Conservation (phyloP, 2,329 filamentous ascomycete genomes). For the Penicillium sp. region DNA sequence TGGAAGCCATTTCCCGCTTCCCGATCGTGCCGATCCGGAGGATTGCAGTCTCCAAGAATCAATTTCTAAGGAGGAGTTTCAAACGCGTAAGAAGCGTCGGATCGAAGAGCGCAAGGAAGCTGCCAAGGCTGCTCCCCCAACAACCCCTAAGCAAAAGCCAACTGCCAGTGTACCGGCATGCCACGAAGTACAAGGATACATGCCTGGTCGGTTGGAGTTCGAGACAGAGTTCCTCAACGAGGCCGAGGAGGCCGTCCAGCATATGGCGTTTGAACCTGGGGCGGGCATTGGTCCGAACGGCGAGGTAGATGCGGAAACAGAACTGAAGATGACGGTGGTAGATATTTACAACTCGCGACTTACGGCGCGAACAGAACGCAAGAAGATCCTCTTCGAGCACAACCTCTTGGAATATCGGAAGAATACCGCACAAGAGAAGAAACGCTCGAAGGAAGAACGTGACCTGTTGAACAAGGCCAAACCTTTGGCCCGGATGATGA, state of each 20-base stretch:
- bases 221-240: conserved; percentile 98
- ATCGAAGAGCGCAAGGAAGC: conserved; percentile 91
- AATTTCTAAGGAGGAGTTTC: conserved; percentile 89
- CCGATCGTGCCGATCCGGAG: conserved; percentile 79
- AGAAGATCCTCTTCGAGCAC: conserved; percentile 97
- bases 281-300: conserved; percentile 90
- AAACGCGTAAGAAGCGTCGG: conserved; percentile 85
- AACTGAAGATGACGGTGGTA: conserved; percentile 96
- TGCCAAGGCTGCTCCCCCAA: conserved; percentile 78
- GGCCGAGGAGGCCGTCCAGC: conserved; percentile 94
- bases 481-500: conserved; percentile 97
- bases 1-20: conserved; percentile 81
- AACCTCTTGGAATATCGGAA: conserved; percentile 91
- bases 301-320: conserved; percentile 92
- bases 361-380: conserved; percentile 88
- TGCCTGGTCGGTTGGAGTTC: conserved; percentile 96
- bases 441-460: conserved; percentile 90
- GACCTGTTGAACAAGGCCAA: conserved; percentile 92
- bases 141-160: conserved; percentile 91
- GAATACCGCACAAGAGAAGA: conserved; percentile 88
- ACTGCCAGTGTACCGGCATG: conserved; percentile 94
- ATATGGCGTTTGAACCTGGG: conserved; percentile 97
- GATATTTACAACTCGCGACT: conserved; percentile 95
- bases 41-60: conserved; percentile 78
- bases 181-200: conserved; percentile 97